phyloP scores from a whole-genome alignment of 2,329 filamentous ascomycete genomes.

The Fusarium duplospermum region DNA sequence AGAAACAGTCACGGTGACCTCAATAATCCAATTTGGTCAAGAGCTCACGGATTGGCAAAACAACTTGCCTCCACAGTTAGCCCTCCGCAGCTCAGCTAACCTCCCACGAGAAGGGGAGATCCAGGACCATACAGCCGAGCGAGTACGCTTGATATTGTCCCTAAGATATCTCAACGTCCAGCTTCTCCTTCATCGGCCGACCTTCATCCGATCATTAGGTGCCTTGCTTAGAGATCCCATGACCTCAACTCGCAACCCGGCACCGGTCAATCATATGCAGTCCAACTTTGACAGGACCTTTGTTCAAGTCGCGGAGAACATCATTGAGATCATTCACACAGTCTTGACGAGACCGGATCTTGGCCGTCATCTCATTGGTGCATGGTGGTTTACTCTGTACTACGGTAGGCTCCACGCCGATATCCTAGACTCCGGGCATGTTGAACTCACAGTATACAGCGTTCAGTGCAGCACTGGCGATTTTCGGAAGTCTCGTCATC shows the following conservation, averaged over 20 bases:
- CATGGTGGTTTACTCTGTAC: not conserved
- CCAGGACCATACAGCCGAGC: not conserved
- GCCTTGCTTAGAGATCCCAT: not conserved
- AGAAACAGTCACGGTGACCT: not conserved
- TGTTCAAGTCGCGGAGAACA: not conserved
- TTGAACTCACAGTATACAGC: not conserved
- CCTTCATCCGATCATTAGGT: not conserved
- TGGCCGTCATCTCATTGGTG: not conserved
- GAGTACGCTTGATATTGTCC: not conserved
- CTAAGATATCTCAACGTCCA: not conserved
- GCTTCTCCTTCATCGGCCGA: not conserved
- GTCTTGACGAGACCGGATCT: not conserved
- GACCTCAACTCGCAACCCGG: not conserved
- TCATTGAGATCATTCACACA: not conserved
- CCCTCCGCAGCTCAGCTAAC: not conserved
- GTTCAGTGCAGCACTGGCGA: not conserved
- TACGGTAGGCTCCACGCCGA: not conserved
- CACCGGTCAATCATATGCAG: not conserved
- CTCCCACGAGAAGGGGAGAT: not conserved
- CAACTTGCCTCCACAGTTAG: not conserved
- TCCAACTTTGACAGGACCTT: not conserved
- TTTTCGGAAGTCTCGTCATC: not conserved
- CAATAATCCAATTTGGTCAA: not conserved
- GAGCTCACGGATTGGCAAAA: not conserved
- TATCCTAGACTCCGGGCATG: not conserved